Evolutionary conservation across 768 basidiomycete genomes (phyloP).

Genomic region (Boletus edulis): DNA sequence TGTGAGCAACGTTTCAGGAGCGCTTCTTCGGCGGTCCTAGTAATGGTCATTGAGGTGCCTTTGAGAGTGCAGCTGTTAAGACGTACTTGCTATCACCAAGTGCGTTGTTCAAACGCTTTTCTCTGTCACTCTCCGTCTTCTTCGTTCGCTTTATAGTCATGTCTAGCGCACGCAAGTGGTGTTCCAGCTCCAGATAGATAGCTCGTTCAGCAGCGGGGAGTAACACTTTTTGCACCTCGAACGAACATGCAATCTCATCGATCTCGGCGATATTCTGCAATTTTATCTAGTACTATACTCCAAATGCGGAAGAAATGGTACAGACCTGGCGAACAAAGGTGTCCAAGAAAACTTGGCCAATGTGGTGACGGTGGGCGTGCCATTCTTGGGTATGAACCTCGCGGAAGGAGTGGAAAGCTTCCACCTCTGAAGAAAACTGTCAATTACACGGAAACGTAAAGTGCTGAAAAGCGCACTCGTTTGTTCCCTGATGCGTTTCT

Average conservation of each 20-base stretch:
- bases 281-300: slow-evolving; percentile 2
- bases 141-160: slow-evolving; percentile 74
- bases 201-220: slow-evolving; percentile 93
- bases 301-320: not conserved
- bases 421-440: slow-evolving; percentile 56
- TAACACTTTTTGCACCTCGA: slow-evolving; percentile 58
- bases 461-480: slow-evolving; percentile 54
- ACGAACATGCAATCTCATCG: slow-evolving; percentile 85
- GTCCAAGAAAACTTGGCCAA: slow-evolving; percentile 81
- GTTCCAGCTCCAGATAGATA: slow-evolving; percentile 92
- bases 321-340: slow-evolving; percentile 82
- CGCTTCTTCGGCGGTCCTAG: slow-evolving; percentile 86
- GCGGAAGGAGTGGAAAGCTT: slow-evolving; percentile 95
- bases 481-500: slow-evolving; percentile 79
- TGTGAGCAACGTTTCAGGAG: slow-evolving; percentile 94
- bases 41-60: slow-evolving; percentile 1
- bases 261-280: slow-evolving; percentile 91
- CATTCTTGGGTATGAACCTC: slow-evolving; percentile 90
- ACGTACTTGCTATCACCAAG: slow-evolving; percentile 83
- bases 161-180: slow-evolving; percentile 86
- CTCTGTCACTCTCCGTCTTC: slow-evolving; percentile 74
- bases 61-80: not conserved
- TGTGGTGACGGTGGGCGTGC: slow-evolving; percentile 82
- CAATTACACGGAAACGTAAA: slow-evolving; percentile 10
- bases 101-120: slow-evolving; percentile 81